These are phyloP conservation scores for Phylloporus sp. DNA, from an alignment of 768 basidiomycete species.

Conservation along the genomic window DNA sequence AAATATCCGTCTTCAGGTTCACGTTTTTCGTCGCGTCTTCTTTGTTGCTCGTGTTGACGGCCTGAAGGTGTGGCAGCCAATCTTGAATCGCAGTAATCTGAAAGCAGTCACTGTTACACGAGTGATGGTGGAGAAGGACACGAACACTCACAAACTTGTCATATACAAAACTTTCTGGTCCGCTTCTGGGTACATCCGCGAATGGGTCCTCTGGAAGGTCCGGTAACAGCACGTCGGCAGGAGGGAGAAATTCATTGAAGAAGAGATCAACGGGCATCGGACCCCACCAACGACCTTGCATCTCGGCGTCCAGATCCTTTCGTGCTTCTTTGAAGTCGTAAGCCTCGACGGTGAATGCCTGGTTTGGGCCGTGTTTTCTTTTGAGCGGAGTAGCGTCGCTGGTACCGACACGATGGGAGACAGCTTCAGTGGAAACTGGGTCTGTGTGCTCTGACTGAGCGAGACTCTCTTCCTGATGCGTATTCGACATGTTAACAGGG, in stretches of 20 bases:
- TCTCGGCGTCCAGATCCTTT: neutral
- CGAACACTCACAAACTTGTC: neutral
- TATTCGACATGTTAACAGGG: neutral
- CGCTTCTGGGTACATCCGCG: neutral
- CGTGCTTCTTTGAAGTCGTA: neutral
- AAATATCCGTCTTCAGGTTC: neutral
- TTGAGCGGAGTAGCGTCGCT: neutral
- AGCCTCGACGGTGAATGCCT: neutral
- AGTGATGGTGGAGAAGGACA: neutral
- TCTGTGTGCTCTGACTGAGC: neutral
- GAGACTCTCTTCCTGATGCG: neutral
- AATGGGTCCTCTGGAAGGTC: neutral
- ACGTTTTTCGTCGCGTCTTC: neutral
- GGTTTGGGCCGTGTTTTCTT: neutral
- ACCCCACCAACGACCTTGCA: neutral
- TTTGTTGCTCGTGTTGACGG: conserved; percentile 1
- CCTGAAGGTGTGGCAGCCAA: conserved; percentile 1
- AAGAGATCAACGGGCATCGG: neutral
- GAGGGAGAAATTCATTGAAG: neutral
- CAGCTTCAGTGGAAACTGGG: neutral
- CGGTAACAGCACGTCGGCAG: neutral
- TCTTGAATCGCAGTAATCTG: neutral
- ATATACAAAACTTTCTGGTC: neutral
- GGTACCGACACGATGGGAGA: neutral
- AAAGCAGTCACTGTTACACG: neutral